phyloP scores from a whole-genome alignment of 352 stramenopile genomes.

The Phytopythium cucurbitacearum region DNA sequence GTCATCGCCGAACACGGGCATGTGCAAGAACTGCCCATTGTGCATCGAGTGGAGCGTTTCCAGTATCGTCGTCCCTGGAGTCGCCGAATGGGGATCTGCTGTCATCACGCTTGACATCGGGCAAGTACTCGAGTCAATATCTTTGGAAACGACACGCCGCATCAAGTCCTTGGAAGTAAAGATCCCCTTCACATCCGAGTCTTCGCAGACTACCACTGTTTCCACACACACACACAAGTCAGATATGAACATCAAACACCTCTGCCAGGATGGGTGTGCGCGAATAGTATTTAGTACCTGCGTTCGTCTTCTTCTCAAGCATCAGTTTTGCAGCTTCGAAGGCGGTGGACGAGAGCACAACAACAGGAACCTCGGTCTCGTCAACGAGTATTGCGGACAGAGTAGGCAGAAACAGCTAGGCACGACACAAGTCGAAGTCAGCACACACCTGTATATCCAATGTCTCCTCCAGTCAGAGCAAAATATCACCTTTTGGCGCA shows the following conservation, averaged over 20 bases:
- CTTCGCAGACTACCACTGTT: conserved; percentile 87
- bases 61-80: conserved; percentile 91
- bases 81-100: conserved; percentile 90
- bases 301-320: conserved; percentile 75
- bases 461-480: background rate
- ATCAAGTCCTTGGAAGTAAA: conserved; percentile 98
- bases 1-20: conserved; percentile 92
- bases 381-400: conserved; percentile 74
- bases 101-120: conserved; percentile 93
- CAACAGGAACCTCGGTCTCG: conserved; percentile 48
- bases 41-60: conserved; percentile 98
- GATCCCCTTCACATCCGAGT: conserved; percentile 90
- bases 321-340: conserved; percentile 75
- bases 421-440: background rate
- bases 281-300: conserved; percentile 12
- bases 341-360: conserved; percentile 45
- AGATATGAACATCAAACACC: background rate
- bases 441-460: background rate
- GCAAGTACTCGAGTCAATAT: conserved; percentile 78
- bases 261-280: background rate
- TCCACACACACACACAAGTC: no score
- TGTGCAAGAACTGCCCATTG: conserved; percentile 95
- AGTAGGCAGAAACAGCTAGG: conserved; percentile 80
- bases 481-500: conserved; percentile 64
- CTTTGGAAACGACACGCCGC: conserved; percentile 90